Conservation (phyloP, 1,284 basidiomycete genomes). For the Tilletiaria anomala region DNA sequence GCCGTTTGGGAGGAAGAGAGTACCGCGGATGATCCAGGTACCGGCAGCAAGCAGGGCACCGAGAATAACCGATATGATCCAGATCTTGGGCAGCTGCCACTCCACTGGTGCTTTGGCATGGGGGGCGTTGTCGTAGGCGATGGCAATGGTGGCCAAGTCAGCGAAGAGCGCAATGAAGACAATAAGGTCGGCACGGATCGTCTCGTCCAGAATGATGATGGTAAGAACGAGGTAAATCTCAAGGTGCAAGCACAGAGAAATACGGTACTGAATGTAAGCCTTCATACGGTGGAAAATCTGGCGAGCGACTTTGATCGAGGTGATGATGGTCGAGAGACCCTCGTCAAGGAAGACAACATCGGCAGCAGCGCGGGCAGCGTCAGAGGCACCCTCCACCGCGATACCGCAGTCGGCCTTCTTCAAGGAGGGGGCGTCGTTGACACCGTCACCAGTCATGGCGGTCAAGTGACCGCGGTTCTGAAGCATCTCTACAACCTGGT, state of each 20-base stretch:
- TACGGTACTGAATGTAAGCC: slow-evolving; percentile 65
- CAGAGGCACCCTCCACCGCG: slow-evolving; percentile 85
- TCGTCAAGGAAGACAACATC: slow-evolving; percentile 90
- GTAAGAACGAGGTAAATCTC: slow-evolving; percentile 47
- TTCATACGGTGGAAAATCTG: slow-evolving; percentile 95
- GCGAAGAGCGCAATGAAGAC: slow-evolving; percentile 51
- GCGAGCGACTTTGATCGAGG: slow-evolving; percentile 87
- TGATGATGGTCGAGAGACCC: slow-evolving; percentile 89
- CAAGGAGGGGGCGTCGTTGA: slow-evolving; percentile 85
- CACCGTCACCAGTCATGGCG: slow-evolving; percentile 74
- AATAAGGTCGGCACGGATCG: slow-evolving; percentile 48
- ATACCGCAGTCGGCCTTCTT: slow-evolving; percentile 75
- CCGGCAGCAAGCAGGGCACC: slow-evolving; percentile 44
- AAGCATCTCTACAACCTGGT: slow-evolving; percentile 78
- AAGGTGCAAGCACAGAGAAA: slow-evolving; percentile 46
- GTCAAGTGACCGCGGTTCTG: slow-evolving; percentile 54
- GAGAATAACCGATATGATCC: slow-evolving; percentile 46
- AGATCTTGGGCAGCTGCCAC: slow-evolving; percentile 50
- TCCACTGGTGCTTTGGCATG: slow-evolving; percentile 46
- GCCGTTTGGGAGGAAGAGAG: slow-evolving; percentile 43
- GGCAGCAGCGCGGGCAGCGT: slow-evolving; percentile 84
- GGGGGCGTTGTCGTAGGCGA: slow-evolving; percentile 47
- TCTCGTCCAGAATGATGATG: slow-evolving; percentile 47
- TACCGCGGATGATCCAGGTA: slow-evolving; percentile 48
- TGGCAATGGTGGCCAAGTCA: slow-evolving; percentile 46